Percentiles rank a stretch among this genome's conserved stretches.
These are phyloP conservation scores for Wickerhamomyces ciferrii DNA, from an alignment of 805 yeast genomes.

Conservation along the genomic window DNA sequence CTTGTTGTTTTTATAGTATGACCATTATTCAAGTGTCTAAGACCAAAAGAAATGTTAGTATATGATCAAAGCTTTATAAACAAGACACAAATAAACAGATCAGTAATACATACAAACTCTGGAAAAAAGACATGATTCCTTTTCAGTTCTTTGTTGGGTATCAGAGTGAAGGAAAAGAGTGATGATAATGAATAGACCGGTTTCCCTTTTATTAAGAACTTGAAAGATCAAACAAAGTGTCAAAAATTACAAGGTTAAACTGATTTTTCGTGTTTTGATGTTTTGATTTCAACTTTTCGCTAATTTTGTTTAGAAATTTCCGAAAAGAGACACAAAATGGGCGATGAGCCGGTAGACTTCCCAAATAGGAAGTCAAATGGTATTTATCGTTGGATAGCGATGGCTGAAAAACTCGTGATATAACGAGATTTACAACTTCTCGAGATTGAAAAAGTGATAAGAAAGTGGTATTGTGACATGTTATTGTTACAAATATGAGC, in stretches of 20 bases:
- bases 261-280: not conserved
- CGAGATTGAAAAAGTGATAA: not conserved
- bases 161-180: too few species aligned
- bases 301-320: conserved; percentile 11
- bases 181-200: too few species aligned
- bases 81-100: not conserved
- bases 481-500: too few species aligned
- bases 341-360: not conserved
- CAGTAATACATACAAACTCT: conserved; percentile 21
- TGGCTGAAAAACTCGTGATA: not conserved
- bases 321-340: conserved; percentile 3
- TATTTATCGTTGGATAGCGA: not conserved
- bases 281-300: conserved; percentile 1
- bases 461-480: not conserved
- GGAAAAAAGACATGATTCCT: conserved; percentile 23
- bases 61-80: not conserved
- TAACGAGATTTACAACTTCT: not conserved
- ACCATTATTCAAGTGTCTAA: conserved; percentile 36
- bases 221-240: too few species aligned
- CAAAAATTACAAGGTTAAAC: not conserved
- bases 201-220: too few species aligned
- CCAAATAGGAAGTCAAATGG: not conserved
- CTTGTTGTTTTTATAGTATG: conserved; percentile 42
- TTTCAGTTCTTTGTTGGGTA: too few species aligned
- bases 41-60: conserved; percentile 2